Conservation (phyloP, 345 rosid genomes). For the sweet orange (Citrus sinensis) region DVS_A1.0 CM039166.1:15707001-15707500, state of each 20-base stretch:
- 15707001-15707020: background rate
- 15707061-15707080: background rate
- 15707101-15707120: background rate
- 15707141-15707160: background rate
- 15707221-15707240: background rate
- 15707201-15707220: background rate
- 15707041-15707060: background rate
- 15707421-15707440: conserved; percentile 27
- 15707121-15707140: background rate
- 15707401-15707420: background rate
- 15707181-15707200: background rate
- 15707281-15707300: conserved; percentile 50
- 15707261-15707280: conserved; percentile 32
- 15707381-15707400: conserved; percentile 1
- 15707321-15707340: conserved; percentile 60
- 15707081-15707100: background rate
- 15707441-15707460: conserved; percentile 60
- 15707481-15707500: conserved; percentile 59
- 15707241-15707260: conserved; percentile 29
- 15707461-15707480: conserved; percentile 67
- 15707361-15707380: background rate
- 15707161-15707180: background rate
- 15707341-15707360: background rate
- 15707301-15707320: conserved; percentile 47
- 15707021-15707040: background rate